Percentiles rank a stretch among this genome's conserved stretches.
Conservation (phyloP, 2,329 filamentous ascomycete species). For the Claviceps purpurea region DNA sequence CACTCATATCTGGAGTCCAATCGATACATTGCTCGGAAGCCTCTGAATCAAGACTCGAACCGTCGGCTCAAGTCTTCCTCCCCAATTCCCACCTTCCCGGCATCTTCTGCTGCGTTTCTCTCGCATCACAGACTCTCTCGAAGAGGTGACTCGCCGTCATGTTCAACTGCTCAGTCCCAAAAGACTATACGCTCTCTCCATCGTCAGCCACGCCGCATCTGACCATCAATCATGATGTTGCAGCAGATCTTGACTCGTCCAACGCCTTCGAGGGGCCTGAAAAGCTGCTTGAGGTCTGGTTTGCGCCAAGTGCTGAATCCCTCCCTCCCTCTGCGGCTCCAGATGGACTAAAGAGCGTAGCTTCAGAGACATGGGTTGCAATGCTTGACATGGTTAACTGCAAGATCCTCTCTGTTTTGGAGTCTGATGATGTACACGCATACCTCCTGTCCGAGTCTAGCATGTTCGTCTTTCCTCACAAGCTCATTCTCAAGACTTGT, state of each 20-base stretch:
- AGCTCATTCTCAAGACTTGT: constrained; percentile 96
- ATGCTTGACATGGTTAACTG: constrained; percentile 98
- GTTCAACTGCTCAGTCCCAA: constrained; percentile 70
- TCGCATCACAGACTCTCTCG: background rate
- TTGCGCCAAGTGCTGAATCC: constrained; percentile 63
- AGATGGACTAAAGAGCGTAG: constrained; percentile 73
- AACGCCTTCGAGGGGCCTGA: constrained; percentile 97
- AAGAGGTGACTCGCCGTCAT: constrained; percentile 30
- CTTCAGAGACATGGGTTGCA: constrained; percentile 75
- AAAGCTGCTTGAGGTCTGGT: constrained; percentile 98
- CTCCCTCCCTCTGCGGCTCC: constrained; percentile 58
- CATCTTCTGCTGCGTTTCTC: background rate
- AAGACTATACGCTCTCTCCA: constrained; percentile 70
- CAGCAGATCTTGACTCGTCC: constrained; percentile 81
- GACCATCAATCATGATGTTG: constrained; percentile 94
- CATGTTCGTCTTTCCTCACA: constrained; percentile 99
- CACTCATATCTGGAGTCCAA: background rate
- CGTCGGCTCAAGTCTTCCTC: background rate
- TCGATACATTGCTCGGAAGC: background rate
- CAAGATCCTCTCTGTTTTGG: constrained; percentile 89
- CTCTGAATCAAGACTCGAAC: background rate
- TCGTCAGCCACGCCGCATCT: constrained; percentile 75
- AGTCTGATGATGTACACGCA: constrained; percentile 87
- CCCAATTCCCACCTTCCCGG: background rate
- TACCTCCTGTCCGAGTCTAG: constrained; percentile 97